Base-by-base conservation (phyloP, 352 stramenopile species). In the Pythium monospermum region DNA sequence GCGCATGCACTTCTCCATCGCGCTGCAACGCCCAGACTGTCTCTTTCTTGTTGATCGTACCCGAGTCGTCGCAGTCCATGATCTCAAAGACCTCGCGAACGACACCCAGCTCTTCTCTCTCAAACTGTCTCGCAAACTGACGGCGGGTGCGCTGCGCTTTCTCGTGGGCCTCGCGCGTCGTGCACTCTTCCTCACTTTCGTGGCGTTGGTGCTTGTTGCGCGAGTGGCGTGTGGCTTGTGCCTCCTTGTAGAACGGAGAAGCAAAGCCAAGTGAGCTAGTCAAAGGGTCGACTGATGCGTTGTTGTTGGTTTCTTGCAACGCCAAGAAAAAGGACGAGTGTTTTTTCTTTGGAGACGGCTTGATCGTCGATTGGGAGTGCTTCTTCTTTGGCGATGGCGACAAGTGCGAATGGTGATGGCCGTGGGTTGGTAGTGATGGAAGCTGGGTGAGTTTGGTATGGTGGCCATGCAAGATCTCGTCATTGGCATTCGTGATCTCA, bases 61-160 rank as follows among this genome's bases (percentile, higher is more conserved):
- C 71, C n/a, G 73, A 86, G 39, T 53, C 62, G 50, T 88, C 79
- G 19, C 69, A 53, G 49, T 91, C 79, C 65, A 91, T 85, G n/a
- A 77, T 38, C 0, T 53, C 38, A 30, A 91, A 90, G 28, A 91
- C 57, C 6, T 68, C 57, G 2, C 33, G 61, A 4, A 90, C 59
- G 0, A 73, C 51, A 0, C 28, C 16, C 4, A 68, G 64, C 33
- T 84, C 75, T 30, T 78, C 57, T 7, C 37, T 43, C 2, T 56
- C 53, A 21, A 87, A 87, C 30, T 68, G 60, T 11, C 26, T 11
- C 6, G 31, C 12, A 15, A 62, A 49, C 15, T 55, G 55, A 45
- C 12, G 42, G 6, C 52, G 52, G 6, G 43, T 21, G 6, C 42
- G 35, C 16, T 49, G 52, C 0, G 52, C 35, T 35, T 45, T 44